Evolutionary conservation across 495 filamentous ascomycete genomes (phyloP), one percentile per base, ranked within the genome.

Genomic region (Aspergillus saccharolyticus): DNA sequence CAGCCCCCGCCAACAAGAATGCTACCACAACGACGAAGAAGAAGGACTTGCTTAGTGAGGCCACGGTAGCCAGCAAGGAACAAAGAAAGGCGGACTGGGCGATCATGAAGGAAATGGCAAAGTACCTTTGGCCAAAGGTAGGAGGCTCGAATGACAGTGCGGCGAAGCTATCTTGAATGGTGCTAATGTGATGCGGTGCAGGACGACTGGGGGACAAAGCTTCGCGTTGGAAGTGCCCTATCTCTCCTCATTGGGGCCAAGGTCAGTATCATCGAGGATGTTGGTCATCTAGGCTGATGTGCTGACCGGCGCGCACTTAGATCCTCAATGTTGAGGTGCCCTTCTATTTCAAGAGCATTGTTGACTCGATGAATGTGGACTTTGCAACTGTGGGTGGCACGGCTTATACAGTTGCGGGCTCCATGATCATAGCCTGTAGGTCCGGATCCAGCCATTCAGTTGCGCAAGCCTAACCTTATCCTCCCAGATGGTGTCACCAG

Each of bases 321-420:
- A 80, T 96, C 54, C 79, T 97, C 62, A 98, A 97, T 71, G 95
- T 98, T 7, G 90, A 98, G 74, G 88, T 98, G 42, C 94, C 94
- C 4, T 98, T 98, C 72, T 98, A 96, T 76, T 97, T 98, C 78
- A 96, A 97, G 72, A 89, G 79, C 69, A 98, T 98, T 61, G 88
- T 98, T 45, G 94, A 98, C 69, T 85, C 86, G 19, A 95, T 98
- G 90, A 98, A 98, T 67, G 80, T 98, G 59, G 94, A 97, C 67
- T 89, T 97, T 71, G 82, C 84, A 3, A 78, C 85, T 7, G 66
- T 91, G 2, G 91, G 89, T 12, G 92, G 90, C 0, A 96, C 90
- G 0, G 95, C 90, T 18, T 87, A 85, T 62, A 92, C 91, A 4
- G 86, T 92, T 2, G 94, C 91, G 14, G 94, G 94, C 0, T 84